Evolutionary conservation across 768 basidiomycete species (phyloP).

Genomic region (Boletus pseudopeckii): DNA sequence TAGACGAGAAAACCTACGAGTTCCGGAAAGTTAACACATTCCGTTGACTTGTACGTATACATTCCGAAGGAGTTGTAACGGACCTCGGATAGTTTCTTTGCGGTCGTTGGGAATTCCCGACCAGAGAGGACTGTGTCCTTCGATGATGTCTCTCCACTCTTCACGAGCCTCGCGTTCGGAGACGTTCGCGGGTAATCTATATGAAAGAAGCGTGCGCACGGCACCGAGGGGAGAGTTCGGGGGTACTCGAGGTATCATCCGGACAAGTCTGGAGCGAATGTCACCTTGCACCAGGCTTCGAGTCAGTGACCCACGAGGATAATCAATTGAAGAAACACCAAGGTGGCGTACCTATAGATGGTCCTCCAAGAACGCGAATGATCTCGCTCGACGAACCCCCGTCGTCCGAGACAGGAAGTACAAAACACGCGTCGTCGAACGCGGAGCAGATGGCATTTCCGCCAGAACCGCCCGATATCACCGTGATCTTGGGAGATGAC

Average conservation of each 20-base stretch:
- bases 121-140: slow-evolving; percentile 82
- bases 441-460: slow-evolving; percentile 89
- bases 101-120: slow-evolving; percentile 81
- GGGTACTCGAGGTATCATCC: slow-evolving; percentile 72
- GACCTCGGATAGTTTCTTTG: slow-evolving; percentile 89
- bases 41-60: not conserved
- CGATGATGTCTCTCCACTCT: slow-evolving; percentile 91
- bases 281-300: slow-evolving; percentile 51
- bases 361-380: slow-evolving; percentile 83
- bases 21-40: not conserved
- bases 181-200: slow-evolving; percentile 69
- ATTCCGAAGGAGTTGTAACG: slow-evolving; percentile 3
- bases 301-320: slow-evolving; percentile 9
- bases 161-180: slow-evolving; percentile 75
- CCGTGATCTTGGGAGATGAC: slow-evolving; percentile 48
- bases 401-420: slow-evolving; percentile 92
- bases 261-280: slow-evolving; percentile 83
- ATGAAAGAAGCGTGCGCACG: slow-evolving; percentile 72
- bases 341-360: slow-evolving; percentile 63
- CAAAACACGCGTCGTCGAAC: slow-evolving; percentile 74
- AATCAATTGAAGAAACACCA: slow-evolving; percentile 11
- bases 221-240: slow-evolving; percentile 61
- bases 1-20: slow-evolving; percentile 82
- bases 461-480: slow-evolving; percentile 93
- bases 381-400: slow-evolving; percentile 96